Conservation (phyloP, 768 basidiomycete genomes). For the Xerocomellus dryophilus region DNA sequence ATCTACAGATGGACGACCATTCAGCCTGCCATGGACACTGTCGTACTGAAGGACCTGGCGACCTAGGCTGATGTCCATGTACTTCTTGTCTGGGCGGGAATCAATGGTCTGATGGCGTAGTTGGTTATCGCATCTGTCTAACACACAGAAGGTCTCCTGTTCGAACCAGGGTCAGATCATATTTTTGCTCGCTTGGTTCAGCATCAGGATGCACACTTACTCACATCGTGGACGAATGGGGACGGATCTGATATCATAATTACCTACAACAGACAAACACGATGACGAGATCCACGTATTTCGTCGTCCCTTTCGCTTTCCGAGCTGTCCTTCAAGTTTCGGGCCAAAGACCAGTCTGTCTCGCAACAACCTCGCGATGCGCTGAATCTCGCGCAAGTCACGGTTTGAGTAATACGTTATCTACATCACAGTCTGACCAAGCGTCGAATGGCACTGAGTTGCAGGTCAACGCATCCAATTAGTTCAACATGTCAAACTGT, state of each 20-base stretch:
- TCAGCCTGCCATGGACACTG: no score
- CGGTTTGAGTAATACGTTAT: constrained; percentile 38
- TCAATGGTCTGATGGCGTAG: constrained; percentile 56
- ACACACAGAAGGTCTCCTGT: constrained; percentile 45
- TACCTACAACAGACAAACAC: constrained; percentile 21
- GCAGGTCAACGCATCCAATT: not conserved
- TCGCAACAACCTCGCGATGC: constrained; percentile 40
- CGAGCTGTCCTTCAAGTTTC: not conserved
- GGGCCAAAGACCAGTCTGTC: constrained; percentile 37
- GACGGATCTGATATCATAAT: no score
- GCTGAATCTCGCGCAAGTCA: constrained; percentile 40
- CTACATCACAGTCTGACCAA: constrained; percentile 30
- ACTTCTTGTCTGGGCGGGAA: not conserved
- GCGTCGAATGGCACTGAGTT: constrained; percentile 36
- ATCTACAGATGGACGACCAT: no score
- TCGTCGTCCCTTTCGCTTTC: constrained; percentile 19
- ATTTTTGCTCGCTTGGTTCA: not conserved
- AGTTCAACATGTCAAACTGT: not conserved
- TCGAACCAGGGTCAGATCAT: constrained; percentile 23
- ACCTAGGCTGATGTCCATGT: not conserved
- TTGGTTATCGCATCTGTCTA: constrained; percentile 84
- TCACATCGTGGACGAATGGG: not conserved
- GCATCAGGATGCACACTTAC: no score
- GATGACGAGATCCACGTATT: constrained; percentile 36
- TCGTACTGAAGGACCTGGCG: no score